Conservation (phyloP, 2,329 filamentous ascomycete genomes). For the Madurella mycetomatis region DNA sequence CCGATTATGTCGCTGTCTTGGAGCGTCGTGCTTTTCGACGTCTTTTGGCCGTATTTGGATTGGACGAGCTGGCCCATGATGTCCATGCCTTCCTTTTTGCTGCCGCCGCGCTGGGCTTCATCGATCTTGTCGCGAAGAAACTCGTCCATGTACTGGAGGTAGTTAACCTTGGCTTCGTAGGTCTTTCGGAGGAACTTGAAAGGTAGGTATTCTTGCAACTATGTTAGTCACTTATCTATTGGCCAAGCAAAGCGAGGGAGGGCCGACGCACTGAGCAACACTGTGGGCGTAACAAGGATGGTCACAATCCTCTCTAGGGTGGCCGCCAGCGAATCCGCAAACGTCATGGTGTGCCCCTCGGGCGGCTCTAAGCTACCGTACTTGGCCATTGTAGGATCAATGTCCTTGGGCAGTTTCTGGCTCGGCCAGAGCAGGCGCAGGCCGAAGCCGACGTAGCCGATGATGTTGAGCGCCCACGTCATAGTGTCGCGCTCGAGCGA, state of each 20-base stretch:
- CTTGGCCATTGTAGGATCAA: conserved; percentile 44
- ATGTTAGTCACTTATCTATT: conserved; percentile 24
- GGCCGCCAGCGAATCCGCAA: conserved; percentile 57
- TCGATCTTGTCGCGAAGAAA: conserved; percentile 58
- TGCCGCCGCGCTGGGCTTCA: conserved; percentile 30
- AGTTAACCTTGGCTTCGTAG: conserved; percentile 56
- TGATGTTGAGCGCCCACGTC: conserved; percentile 53
- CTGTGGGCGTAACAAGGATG: conserved; percentile 50
- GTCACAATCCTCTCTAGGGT: conserved; percentile 61
- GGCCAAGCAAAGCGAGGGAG: conserved; percentile 48
- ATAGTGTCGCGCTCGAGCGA: conserved; percentile 62
- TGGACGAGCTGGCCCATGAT: conserved; percentile 49
- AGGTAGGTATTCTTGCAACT: conserved; percentile 40
- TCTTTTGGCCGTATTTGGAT: conserved; percentile 35
- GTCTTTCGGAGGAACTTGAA: conserved; percentile 49
- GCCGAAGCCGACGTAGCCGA: conserved; percentile 68
- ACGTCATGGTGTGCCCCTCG: conserved; percentile 58
- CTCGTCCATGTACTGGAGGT: conserved; percentile 65
- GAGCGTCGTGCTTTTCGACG: conserved; percentile 32
- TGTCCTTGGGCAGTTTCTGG: conserved; percentile 44
- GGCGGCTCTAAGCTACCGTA: conserved; percentile 44
- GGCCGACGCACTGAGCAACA: conserved; percentile 3
- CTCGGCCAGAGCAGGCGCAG: conserved; percentile 59
- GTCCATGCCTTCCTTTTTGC: conserved; percentile 46
- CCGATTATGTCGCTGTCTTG: conserved; percentile 64